Evolutionary conservation across 768 basidiomycete species (phyloP).

Genomic region (Lepiota venenata): DNA sequence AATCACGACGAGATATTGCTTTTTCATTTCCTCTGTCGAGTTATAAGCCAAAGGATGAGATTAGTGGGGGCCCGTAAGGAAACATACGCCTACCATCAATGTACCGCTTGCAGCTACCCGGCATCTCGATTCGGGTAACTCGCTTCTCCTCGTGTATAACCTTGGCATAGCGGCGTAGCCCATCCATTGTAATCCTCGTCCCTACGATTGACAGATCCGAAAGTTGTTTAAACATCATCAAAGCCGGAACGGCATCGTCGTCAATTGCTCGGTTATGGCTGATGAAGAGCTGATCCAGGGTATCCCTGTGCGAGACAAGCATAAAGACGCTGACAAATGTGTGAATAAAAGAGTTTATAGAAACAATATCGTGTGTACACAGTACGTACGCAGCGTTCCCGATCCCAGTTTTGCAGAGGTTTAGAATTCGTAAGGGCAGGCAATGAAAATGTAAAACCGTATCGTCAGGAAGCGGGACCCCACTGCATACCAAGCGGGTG

Average conservation of each 20-base stretch:
- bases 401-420: constrained; percentile 40
- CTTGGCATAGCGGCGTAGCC: constrained; percentile 40
- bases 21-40: constrained; percentile 35
- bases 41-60: neutral
- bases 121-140: constrained; percentile 50
- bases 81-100: constrained; percentile 40
- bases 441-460: constrained; percentile 1
- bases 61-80: neutral
- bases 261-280: constrained; percentile 49
- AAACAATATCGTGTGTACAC: constrained; percentile 15
- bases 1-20: constrained; percentile 44
- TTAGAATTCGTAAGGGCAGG: neutral
- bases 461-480: neutral
- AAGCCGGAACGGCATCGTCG: constrained; percentile 54
- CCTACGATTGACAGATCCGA: constrained; percentile 48
- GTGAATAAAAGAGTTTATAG: neutral
- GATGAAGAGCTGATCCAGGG: constrained; percentile 50
- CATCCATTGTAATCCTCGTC: constrained; percentile 54
- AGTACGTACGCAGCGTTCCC: constrained; percentile 60
- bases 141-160: constrained; percentile 33
- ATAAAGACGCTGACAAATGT: constrained; percentile 45
- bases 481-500: neutral
- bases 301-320: constrained; percentile 51
- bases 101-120: constrained; percentile 48
- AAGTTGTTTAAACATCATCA: constrained; percentile 46